A percentile compares a stretch with the other conserved stretches of the same genome.
These are phyloP conservation scores for Cladophialophora psammophila DNA, from an alignment of 2,329 filamentous ascomycete genomes.

Conservation along the genomic window DNA sequence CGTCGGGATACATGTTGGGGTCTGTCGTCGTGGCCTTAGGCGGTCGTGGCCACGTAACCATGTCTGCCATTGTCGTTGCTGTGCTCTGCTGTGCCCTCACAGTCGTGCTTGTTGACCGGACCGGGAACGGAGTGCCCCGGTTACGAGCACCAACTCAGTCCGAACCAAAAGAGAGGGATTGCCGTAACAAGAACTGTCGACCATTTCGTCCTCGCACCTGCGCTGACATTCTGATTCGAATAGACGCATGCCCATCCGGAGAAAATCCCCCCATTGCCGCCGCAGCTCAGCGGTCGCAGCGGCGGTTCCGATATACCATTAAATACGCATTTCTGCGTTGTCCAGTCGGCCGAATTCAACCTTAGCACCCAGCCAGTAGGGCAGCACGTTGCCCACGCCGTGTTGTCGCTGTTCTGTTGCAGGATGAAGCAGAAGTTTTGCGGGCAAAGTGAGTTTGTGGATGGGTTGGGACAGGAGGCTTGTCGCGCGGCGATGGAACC, in stretches of 20 bases:
- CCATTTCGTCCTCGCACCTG: not conserved
- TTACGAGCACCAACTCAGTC: conserved; percentile 6
- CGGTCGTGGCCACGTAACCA: not conserved
- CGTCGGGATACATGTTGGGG: not conserved
- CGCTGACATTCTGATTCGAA: conserved; percentile 22
- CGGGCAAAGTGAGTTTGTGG: conserved; percentile 27
- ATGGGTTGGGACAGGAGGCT: conserved; percentile 27
- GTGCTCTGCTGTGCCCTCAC: not conserved
- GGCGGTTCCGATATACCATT: conserved; percentile 25
- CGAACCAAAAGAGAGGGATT: conserved; percentile 12
- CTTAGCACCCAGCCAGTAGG: conserved; percentile 28
- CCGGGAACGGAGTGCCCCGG: not conserved
- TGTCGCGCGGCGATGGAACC: conserved; percentile 22
- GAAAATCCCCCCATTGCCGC: conserved; percentile 22
- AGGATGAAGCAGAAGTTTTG: conserved; percentile 32
- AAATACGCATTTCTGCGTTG: conserved; percentile 30
- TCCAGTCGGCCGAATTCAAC: conserved; percentile 29
- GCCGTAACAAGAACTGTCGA: conserved; percentile 1
- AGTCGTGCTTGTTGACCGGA: not conserved
- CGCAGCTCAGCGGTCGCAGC: conserved; percentile 29
- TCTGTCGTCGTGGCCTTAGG: not conserved
- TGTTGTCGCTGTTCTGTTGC: conserved; percentile 20
- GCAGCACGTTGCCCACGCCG: conserved; percentile 35
- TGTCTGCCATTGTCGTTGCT: not conserved
- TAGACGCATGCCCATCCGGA: conserved; percentile 38